Evolutionary conservation across 805 yeast species (phyloP), one percentile per base, ranked within the genome.

Genomic region (Candida bentonensis): DNA sequence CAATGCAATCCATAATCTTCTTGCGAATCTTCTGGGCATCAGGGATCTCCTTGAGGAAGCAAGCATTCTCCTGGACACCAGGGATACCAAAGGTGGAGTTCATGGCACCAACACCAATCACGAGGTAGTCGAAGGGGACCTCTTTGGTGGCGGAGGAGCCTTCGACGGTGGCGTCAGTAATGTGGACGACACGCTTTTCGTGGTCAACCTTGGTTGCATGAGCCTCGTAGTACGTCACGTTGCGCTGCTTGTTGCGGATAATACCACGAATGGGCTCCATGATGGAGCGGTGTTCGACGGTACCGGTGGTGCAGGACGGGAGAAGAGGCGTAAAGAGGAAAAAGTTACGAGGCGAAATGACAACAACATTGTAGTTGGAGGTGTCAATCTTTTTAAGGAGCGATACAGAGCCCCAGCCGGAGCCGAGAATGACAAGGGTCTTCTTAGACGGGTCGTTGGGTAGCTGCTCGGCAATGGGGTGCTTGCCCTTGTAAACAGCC

Each of bases 381-480:
- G 96, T 81, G 62, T 88, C 96, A 61, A 88, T 69, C 59, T 78
- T 75, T 67, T 84, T 85, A 65, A 88, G 72, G 49, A 87, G 67
- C 4, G 95, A 79, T 44, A 88, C 80, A 11, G 94, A 76, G 48
- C 95, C 96, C 97, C 97, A 88, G 44, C 96, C 97, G 21, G 95
- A 59, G 76, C 75, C 64, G 73, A 66, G 61, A 25, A 66, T 79
- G 44, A 89, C 92, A 55, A 79, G 65, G n/a, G 82, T 77, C 63
- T 80, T 79, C 70, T 76, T 79, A 58, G 70, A 64, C 46, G 74
- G 74, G 46, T 82, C 85, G 15, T 64, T 62, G 20, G 63, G 62
- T 44, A 59, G 55, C 48, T 67, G 67, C 40, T 55, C 58, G 22
- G 49, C 56, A 17, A 44, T 48, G 17, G 67, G 67, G 46, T 61